phyloP scores from a whole-genome alignment of 495 filamentous ascomycete genomes.

The Penicillium fimorum region DNA sequence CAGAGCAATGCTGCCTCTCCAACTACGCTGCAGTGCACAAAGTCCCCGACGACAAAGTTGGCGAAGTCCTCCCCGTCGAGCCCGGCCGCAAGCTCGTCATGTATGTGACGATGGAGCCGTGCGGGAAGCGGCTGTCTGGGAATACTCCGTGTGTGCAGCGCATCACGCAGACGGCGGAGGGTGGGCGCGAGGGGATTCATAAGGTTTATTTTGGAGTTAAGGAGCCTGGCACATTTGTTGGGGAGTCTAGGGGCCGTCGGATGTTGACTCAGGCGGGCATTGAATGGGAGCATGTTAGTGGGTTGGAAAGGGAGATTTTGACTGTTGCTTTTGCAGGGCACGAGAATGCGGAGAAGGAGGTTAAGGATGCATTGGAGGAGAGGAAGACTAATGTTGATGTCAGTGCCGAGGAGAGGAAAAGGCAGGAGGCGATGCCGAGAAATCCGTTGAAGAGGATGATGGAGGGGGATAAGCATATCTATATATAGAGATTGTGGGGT shows the following conservation, averaged over 20 bases:
- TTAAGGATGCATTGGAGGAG: slow-evolving; percentile 30
- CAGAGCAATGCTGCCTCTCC: slow-evolving; percentile 84
- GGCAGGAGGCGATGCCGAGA: slow-evolving; percentile 34
- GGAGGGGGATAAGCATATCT: slow-evolving; percentile 33
- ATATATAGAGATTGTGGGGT: slow-evolving; percentile 11
- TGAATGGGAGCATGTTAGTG: slow-evolving; percentile 64
- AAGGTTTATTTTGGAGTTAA: slow-evolving; percentile 84
- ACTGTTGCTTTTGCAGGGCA: slow-evolving; percentile 80
- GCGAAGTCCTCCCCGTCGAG: slow-evolving; percentile 51
- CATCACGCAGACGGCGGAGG: slow-evolving; percentile 58
- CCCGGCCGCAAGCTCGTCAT: slow-evolving; percentile 53
- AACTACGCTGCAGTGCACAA: slow-evolving; percentile 61
- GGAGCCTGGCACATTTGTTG: slow-evolving; percentile 88
- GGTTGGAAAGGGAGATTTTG: slow-evolving; percentile 80
- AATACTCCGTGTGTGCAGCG: slow-evolving; percentile 81
- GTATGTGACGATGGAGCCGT: slow-evolving; percentile 96
- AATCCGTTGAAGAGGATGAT: slow-evolving; percentile 53
- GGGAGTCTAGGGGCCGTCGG: slow-evolving; percentile 68
- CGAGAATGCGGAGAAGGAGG: slow-evolving; percentile 42
- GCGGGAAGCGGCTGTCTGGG: slow-evolving; percentile 74
- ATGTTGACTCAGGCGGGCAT: slow-evolving; percentile 75
- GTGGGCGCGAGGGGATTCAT: slow-evolving; percentile 53
- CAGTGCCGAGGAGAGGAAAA: slow-evolving; percentile 34
- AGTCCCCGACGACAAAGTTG: slow-evolving; percentile 56
- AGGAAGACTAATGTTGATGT: slow-evolving; percentile 36